Percentiles rank a stretch among this genome's conserved stretches.
Conservation (phyloP, 306 rosid species). For the Parietaria judaica region DNA sequence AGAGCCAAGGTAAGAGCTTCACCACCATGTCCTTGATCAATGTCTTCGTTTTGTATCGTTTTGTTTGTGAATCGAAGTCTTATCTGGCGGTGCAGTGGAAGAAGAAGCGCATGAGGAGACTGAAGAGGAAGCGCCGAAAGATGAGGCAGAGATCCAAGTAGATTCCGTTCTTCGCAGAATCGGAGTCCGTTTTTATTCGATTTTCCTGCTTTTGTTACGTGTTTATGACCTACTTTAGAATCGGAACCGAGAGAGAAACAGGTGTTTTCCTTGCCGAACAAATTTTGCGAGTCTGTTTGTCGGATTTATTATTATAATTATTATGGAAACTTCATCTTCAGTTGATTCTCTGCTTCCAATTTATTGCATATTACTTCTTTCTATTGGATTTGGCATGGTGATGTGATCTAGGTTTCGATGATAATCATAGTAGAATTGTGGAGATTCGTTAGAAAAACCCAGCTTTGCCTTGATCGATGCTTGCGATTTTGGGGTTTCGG, state of each 20-base stretch:
- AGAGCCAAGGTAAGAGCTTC: conserved; percentile 49
- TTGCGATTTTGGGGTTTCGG: no score
- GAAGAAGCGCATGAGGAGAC: conserved; percentile 91
- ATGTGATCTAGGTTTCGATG: no score
- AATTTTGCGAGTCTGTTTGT: conserved; percentile 5
- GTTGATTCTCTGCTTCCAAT: neutral
- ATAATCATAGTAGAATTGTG: no score
- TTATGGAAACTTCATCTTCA: neutral
- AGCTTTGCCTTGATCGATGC: no score
- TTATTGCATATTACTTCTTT: neutral
- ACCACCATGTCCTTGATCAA: neutral
- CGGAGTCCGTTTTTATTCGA: neutral
- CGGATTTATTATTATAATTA: conserved; percentile 1
- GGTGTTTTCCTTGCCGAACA: conserved; percentile 21
- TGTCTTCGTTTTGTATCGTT: neutral
- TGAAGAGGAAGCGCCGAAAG: conserved; percentile 91
- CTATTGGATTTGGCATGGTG: neutral
- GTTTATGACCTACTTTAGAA: conserved; percentile 3
- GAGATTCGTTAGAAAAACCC: no score
- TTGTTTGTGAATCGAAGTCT: neutral
- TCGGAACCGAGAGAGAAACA: conserved; percentile 14
- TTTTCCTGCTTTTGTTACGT: neutral
- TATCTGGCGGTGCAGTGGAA: conserved; percentile 43
- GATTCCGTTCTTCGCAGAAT: conserved; percentile 6
- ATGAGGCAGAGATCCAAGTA: conserved; percentile 91